Conservation (phyloP, 805 yeast genomes). For the Candida pseudofarinosa region DNA sequence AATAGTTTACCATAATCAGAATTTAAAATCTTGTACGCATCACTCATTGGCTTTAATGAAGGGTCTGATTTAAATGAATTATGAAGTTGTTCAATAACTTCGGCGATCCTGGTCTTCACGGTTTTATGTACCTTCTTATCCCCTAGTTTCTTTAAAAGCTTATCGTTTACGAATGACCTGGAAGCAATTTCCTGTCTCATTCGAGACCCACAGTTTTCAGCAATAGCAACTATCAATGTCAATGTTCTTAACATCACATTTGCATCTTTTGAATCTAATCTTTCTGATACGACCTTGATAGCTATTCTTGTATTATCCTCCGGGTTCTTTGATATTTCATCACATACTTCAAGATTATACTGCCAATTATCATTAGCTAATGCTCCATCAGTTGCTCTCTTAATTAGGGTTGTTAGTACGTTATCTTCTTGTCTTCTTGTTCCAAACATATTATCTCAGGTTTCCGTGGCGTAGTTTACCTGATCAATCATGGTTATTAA, state of each 20-base stretch:
- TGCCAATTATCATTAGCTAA: constrained; percentile 43
- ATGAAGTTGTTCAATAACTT: constrained; percentile 64
- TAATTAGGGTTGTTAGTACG: constrained; percentile 20
- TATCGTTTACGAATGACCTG: constrained; percentile 30
- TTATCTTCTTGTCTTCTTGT: constrained; percentile 2
- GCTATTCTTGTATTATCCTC: constrained; percentile 34
- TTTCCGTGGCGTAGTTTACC: background rate
- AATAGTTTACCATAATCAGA: constrained; percentile 33
- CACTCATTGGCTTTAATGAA: constrained; percentile 64
- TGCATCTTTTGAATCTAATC: constrained; percentile 34
- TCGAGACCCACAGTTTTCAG: constrained; percentile 43
- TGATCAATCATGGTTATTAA: background rate
- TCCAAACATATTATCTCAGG: constrained; percentile 3
- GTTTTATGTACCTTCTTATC: constrained; percentile 58
- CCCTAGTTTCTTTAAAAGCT: constrained; percentile 40
- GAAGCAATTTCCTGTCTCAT: constrained; percentile 43
- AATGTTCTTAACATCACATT: constrained; percentile 35
- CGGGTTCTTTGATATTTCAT: constrained; percentile 32
- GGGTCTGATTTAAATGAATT: constrained; percentile 69
- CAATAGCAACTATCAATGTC: constrained; percentile 34
- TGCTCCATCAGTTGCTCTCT: constrained; percentile 39
- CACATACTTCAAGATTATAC: constrained; percentile 40
- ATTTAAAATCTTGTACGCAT: constrained; percentile 50
- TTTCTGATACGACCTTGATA: constrained; percentile 17
- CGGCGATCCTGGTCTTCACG: constrained; percentile 63